Evolutionary conservation across 1,284 basidiomycete genomes (phyloP), one percentile per base, ranked within the genome.

Genomic region (Neotropicomus parvogracilis): DNA sequence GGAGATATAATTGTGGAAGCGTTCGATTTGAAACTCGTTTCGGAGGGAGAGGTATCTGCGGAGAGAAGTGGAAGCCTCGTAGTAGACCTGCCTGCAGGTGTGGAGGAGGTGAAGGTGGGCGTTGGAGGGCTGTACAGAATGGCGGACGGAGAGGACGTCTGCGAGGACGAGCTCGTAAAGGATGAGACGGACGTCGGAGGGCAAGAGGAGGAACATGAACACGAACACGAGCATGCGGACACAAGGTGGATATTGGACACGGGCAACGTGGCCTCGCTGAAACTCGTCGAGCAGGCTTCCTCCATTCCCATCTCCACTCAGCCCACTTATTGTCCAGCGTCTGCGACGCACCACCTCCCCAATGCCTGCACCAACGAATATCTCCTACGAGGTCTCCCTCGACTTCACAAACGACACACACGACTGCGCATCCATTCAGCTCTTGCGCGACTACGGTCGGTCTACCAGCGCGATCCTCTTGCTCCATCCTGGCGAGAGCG

Each of bases 351-450:
- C 5, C n/a, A 7, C 31, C 16, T 29, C 17, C 31, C 10, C 14
- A 33, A 78, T 78, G 76, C 76, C 76, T 59, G 70, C 66, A 57
- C 62, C 74, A 69, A 73, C 74, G 20, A 70, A 74, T 53, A 10
- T 44, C 26, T 55, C 60, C 11, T 84, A 82, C 66, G 82, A 84
- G 61, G 75, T 85, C 60, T 71, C 79, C 48, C 77, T 86, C 59
- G 79, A 82, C 64, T 77, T 86, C 61, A 77, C 75, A 49, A 86
- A 86, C 64, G 83, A 86, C 57, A 83, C 81, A 12, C 75, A 72
- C 55, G 80, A 83, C 58, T 75, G 72, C 45, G 77, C 81, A 49
- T 80, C 82, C 36, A 71, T 86, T 24, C 83, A 86, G 63, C 71
- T 83, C 24, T 67, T 81, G 48, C 74, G 75, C 35, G 79, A 85